Percentiles rank a stretch among this genome's conserved stretches.
Evolutionary conservation across 2,329 filamentous ascomycete species (phyloP).

Genomic region (Colletotrichum tamarilloi): DNA sequence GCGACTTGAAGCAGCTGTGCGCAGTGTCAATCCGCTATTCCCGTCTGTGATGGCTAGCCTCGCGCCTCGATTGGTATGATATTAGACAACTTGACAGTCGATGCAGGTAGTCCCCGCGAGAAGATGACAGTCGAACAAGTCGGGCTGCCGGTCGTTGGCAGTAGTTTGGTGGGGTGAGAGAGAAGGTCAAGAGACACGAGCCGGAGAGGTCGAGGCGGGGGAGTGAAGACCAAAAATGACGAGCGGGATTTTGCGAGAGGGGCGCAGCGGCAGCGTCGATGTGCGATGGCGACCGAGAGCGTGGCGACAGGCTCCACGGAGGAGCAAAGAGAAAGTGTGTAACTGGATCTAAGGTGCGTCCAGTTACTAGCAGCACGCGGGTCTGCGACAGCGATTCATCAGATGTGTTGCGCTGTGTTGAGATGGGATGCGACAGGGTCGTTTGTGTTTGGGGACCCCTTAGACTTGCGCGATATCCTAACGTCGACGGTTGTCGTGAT

Average conservation of each 20-base stretch:
- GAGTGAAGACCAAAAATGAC: background rate
- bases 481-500: background rate
- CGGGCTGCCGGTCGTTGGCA: background rate
- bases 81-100: background rate
- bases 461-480: background rate
- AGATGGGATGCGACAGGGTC: background rate
- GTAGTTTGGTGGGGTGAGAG: background rate
- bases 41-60: background rate
- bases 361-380: constrained; percentile 18
- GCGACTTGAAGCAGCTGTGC: constrained; percentile 2
- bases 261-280: background rate
- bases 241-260: background rate
- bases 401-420: constrained; percentile 1
- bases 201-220: background rate
- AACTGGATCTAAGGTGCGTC: constrained; percentile 8
- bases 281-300: constrained; percentile 15
- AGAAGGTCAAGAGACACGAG: background rate
- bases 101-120: background rate
- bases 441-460: background rate
- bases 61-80: background rate
- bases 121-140: background rate
- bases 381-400: constrained; percentile 4
- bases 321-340: constrained; percentile 12
- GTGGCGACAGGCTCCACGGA: constrained; percentile 23
- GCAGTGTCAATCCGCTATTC: constrained; percentile 2